A percentile compares a stretch with the other conserved stretches of the same genome.
These are phyloP conservation scores for Cystofilobasidium ferigula DNA, from an alignment of 768 basidiomycete genomes.

Conservation along the genomic window DNA sequence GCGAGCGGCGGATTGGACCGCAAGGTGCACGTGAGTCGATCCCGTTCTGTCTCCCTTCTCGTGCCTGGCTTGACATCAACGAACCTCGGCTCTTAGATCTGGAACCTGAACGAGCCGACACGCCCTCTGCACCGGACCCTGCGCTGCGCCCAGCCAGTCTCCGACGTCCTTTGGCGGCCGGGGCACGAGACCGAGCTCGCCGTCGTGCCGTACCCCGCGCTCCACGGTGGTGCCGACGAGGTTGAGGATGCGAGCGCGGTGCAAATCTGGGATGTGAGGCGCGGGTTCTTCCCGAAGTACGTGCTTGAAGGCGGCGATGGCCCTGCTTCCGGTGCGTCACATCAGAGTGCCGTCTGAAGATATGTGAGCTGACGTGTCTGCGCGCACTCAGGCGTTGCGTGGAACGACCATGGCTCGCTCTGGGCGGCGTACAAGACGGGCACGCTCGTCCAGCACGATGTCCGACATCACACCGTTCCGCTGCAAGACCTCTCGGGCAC, in stretches of 20 bases:
- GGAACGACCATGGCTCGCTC: constrained; percentile 58
- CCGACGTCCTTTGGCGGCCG: constrained; percentile 66
- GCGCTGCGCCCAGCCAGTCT: constrained; percentile 62
- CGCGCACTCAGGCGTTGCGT: constrained; percentile 49
- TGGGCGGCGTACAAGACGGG: constrained; percentile 67
- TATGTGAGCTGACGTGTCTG: not conserved
- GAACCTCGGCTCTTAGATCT: too few relatives aligned
- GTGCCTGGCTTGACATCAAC: constrained; percentile 11
- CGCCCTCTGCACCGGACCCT: constrained; percentile 57
- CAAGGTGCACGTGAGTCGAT: constrained; percentile 53
- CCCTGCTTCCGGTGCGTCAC: constrained; percentile 57
- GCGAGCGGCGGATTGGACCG: constrained; percentile 69
- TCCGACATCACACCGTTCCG: constrained; percentile 54
- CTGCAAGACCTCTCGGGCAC: constrained; percentile 57
- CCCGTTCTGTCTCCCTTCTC: too few relatives aligned
- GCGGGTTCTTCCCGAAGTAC: constrained; percentile 76
- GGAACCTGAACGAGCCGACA: constrained; percentile 53
- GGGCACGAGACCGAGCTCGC: constrained; percentile 46
- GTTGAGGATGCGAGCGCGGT: constrained; percentile 47
- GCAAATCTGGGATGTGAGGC: constrained; percentile 77
- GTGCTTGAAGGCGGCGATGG: constrained; percentile 58
- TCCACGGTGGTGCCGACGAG: constrained; percentile 12
- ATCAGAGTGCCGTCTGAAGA: not conserved
- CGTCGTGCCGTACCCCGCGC: constrained; percentile 27
- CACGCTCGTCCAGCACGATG: constrained; percentile 65